These are phyloP conservation scores for Incumbomyces delicatus DNA, from an alignment of 2,329 filamentous ascomycete genomes.

Conservation along the genomic window DNA sequence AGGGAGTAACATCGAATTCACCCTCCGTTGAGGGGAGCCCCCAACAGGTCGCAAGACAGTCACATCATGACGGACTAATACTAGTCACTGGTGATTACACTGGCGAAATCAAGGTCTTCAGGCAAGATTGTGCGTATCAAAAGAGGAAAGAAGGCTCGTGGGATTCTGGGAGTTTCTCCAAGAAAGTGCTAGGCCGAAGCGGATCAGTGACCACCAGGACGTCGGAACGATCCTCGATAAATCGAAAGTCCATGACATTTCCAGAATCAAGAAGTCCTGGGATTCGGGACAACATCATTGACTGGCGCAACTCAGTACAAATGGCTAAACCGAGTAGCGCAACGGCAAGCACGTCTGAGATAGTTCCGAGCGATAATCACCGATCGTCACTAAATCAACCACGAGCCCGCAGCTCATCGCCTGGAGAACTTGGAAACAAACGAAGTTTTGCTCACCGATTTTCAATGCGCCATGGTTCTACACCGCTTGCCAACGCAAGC, in stretches of 20 bases:
- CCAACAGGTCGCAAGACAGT: slow-evolving; percentile 64
- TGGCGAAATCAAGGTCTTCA: slow-evolving; percentile 85
- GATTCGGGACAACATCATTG: slow-evolving; percentile 66
- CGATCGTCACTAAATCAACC: slow-evolving; percentile 21
- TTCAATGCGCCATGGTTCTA: slow-evolving; percentile 1
- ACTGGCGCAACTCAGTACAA: slow-evolving; percentile 67
- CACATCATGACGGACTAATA: slow-evolving; percentile 72
- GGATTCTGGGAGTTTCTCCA: slow-evolving; percentile 71
- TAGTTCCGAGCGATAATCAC: slow-evolving; percentile 17
- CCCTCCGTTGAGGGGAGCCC: slow-evolving; percentile 58
- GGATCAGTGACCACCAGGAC: slow-evolving; percentile 49
- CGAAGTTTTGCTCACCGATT: slow-evolving; percentile 1
- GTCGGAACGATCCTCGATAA: slow-evolving; percentile 36
- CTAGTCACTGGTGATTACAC: slow-evolving; percentile 83
- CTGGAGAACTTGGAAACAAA: neutral
- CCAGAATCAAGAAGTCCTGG: slow-evolving; percentile 32
- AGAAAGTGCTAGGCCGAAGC: slow-evolving; percentile 47
- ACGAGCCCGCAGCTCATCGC: slow-evolving; percentile 13
- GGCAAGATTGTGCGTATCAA: slow-evolving; percentile 79
- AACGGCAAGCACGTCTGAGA: slow-evolving; percentile 14
- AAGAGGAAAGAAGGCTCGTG: slow-evolving; percentile 69
- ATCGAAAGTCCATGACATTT: slow-evolving; percentile 25
- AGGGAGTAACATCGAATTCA: slow-evolving; percentile 21
- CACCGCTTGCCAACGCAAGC: slow-evolving; percentile 1
- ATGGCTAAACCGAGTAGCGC: slow-evolving; percentile 43